Evolutionary conservation across 805 yeast genomes (phyloP), one percentile per base, ranked within the genome.

Genomic region (Candida berthetii): DNA sequence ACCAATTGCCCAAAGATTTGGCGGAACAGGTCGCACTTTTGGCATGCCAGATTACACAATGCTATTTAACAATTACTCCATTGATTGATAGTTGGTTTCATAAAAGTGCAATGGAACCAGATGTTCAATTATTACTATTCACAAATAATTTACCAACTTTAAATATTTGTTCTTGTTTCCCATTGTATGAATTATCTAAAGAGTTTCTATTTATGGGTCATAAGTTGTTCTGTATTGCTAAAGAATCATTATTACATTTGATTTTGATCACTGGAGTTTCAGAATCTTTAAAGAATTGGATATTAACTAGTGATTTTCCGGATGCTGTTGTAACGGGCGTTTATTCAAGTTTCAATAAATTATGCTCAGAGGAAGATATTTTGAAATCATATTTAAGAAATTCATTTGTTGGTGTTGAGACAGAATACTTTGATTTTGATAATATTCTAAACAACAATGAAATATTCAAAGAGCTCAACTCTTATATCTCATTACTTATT

Each of bases 181-280:
- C 62, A 1, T 39, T 55, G 0, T 58, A 42, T 42, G 61, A 57
- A 17, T 32, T 58, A 14, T 29, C 53, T 1, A 48, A 43, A 33
- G 50, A 47, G 17, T 49, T 56, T 32, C 36, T 59, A 13, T 48
- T 50, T 29, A 39, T 53, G 52, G 50, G 41, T 7, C 51, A 45
- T 14, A 22, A 19, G 3, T 25, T 46, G 13, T 32, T 42, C 2
- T 15, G 38, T 3, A 14, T 39, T 9, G 41, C 51, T 2, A 39
- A 31, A 31, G 48, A 48, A 4, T 40, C 41, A 4, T 38, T 53
- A 15, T 40, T 45, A 4, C 46, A 49, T 31, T 17, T 53, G 9
- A 37, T 52, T 3, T 41, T 46, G 37, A 44, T 45, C 2, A 41
- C 50, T 5, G 42, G 40, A 2, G 31, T 31, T 29, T 50, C 53